Conservation (phyloP, 176 grass and related monocot species). For the Alloteropsis semialata region DNA sequence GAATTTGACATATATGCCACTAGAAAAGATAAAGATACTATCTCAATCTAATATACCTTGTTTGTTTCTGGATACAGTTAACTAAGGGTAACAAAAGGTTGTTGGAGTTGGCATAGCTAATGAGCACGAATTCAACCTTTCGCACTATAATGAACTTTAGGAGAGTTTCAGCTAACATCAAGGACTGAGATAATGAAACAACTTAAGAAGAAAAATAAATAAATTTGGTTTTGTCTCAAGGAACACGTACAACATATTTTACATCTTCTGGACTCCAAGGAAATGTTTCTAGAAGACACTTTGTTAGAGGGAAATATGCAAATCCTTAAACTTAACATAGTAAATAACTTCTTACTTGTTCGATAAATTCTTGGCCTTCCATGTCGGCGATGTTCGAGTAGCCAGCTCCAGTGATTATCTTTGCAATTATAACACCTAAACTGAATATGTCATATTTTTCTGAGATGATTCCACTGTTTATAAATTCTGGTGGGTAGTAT, state of each 20-base stretch:
- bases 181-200: no score
- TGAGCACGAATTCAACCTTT: no score
- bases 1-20: no score
- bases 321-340: not conserved
- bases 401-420: not conserved
- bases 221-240: no score
- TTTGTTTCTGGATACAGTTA: no score
- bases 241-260: no score
- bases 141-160: no score
- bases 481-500: not conserved
- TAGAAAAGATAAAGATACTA: no score
- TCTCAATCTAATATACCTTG: no score
- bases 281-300: not conserved
- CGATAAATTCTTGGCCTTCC: not conserved
- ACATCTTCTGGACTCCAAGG: not conserved
- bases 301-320: not conserved
- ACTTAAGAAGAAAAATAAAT: not conserved
- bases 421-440: not conserved
- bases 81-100: no score
- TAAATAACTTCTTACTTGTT: not conserved
- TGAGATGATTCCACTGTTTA: not conserved
- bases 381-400: not conserved
- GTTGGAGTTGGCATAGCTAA: no score
- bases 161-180: no score
- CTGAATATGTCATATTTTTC: slow-evolving; percentile 14